Evolutionary conservation across 257 asterid species (phyloP).

Genomic region (Nicotiana otophora): DNA sequence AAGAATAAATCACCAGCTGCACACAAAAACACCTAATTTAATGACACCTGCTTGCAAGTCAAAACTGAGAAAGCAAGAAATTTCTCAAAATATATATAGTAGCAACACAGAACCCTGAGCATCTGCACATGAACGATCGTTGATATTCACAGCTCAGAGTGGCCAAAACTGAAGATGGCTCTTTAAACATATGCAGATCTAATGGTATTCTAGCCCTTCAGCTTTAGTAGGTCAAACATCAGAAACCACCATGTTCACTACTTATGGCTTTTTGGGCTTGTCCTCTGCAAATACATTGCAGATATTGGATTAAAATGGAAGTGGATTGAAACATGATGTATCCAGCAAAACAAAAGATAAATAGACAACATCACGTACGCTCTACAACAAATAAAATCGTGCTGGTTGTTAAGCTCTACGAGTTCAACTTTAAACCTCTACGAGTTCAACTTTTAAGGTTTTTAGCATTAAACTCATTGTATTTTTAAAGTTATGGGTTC

Average conservation of each 20-base stretch:
- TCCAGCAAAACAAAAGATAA: background rate
- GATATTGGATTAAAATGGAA: background rate
- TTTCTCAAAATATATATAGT: background rate
- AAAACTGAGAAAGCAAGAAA: background rate
- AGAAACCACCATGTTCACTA: background rate
- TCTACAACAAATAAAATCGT: background rate
- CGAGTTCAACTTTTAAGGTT: too few relatives aligned
- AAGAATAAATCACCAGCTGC: too few relatives aligned
- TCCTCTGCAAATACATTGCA: constrained; percentile 39
- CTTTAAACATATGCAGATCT: background rate
- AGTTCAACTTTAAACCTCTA: too few relatives aligned
- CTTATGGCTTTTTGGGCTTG: constrained; percentile 6
- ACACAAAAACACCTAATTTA: too few relatives aligned
- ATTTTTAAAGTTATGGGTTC: too few relatives aligned
- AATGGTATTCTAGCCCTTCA: background rate
- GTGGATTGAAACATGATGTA: background rate
- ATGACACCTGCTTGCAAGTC: background rate
- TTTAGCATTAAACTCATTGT: too few relatives aligned
- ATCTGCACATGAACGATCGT: background rate
- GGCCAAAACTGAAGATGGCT: constrained; percentile 9
- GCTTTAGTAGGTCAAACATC: background rate
- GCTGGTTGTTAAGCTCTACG: too few relatives aligned
- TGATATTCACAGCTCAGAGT: background rate
- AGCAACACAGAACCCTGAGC: background rate
- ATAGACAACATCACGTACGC: background rate